A percentile compares a stretch with the other conserved stretches of the same genome.
Evolutionary conservation across 2,329 filamentous ascomycete genomes (phyloP).

Genomic region (Lecanicillium sp.): DNA sequence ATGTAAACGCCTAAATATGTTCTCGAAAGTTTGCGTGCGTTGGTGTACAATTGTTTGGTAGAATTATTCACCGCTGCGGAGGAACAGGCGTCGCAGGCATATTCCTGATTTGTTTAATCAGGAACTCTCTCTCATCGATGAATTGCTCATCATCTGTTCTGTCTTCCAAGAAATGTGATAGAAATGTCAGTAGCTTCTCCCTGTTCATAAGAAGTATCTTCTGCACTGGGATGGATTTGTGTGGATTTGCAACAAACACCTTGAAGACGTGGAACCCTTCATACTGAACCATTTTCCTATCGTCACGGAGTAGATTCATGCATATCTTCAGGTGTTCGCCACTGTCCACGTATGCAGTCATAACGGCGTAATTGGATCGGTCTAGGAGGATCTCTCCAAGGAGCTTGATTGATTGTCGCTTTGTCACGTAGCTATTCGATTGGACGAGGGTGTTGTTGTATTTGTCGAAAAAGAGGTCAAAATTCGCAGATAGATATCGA

Average conservation of each 20-base stretch:
- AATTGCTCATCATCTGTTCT: constrained; percentile 97
- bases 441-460: constrained; percentile 86
- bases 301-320: constrained; percentile 94
- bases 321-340: constrained; percentile 96
- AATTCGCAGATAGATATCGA: constrained; percentile 80
- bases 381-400: constrained; percentile 92
- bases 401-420: constrained; percentile 94
- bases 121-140: constrained; percentile 92
- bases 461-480: constrained; percentile 82
- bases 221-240: constrained; percentile 94
- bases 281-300: constrained; percentile 98
- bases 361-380: constrained; percentile 92
- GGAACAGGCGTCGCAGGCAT: constrained; percentile 52
- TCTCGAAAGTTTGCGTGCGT: not conserved
- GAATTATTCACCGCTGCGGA: constrained; percentile 36
- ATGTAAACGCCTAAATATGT: not conserved
- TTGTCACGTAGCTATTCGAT: constrained; percentile 94
- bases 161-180: constrained; percentile 88
- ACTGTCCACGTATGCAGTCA: constrained; percentile 93
- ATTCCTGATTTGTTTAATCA: constrained; percentile 85
- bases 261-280: constrained; percentile 99
- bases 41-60: too few species aligned
- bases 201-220: constrained; percentile 95
- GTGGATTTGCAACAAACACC: constrained; percentile 96
- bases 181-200: constrained; percentile 79